Base-by-base conservation (phyloP, 768 basidiomycete genomes). In the Filobasidium floriforme region DNA sequence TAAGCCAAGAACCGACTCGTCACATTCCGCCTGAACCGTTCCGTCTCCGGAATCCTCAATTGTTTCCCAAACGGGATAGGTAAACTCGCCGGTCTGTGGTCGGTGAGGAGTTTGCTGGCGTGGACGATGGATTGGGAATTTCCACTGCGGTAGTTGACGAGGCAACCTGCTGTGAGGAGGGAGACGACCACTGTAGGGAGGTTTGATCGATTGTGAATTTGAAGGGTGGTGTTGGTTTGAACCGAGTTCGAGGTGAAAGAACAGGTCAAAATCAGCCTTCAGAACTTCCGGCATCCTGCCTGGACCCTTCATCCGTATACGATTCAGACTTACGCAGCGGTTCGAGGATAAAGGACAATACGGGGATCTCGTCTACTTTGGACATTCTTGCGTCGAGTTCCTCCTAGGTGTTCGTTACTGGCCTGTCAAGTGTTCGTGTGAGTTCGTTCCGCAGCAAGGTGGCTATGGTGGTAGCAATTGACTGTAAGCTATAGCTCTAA, bases 321-420 rank as follows among this genome's bases (percentile, higher is more conserved):
- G 14, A 24, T 41, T 14, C 26, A 61, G n/a, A 74, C 73, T 69
- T 41, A 74, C 73, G 66, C 24, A 69, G 61, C 43, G 73, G 73
- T 52, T 74, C 73, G 29, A 74, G 70, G 65, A 74, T 74, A 62
- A 68, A 73, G 9, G 68, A 70, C 10, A 72, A 59, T 22, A 72
- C 72, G 14, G 71, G 71, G 41, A 72, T 72, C 61, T 74, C 73
- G 29, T 74, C 73, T 22, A 62, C 68, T 26, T 66, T 74, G 14
- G 73, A 74, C 73, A 74, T 74, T 12, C 12, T 12, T 37, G 32
- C 32, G 9, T 37, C 4, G 32, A 9, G 32, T 37, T 37, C 32
- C 32, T 37, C 9, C 32, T 37, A 37, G 32, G 32, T 37, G 32
- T 3, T 37, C 32, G 32, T 3, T 37, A 37, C 32, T 37, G 9